Conservation (phyloP, 306 rosid species). For the Canavalia ensiformis region DNA sequence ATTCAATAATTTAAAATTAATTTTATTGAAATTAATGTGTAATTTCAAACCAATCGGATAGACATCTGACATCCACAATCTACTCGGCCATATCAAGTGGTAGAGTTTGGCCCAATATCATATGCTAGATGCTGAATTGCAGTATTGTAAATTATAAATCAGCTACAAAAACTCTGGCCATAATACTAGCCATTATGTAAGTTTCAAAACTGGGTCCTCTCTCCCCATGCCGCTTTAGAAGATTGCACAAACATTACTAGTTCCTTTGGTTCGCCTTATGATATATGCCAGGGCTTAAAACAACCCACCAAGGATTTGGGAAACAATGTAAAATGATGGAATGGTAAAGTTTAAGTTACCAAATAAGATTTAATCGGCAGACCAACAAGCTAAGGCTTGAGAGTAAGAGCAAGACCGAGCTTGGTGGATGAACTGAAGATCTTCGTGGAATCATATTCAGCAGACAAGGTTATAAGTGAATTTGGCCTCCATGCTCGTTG, state of each 20-base stretch:
- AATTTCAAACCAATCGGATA: not conserved
- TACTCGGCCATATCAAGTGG: conserved; percentile 37
- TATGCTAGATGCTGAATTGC: conserved; percentile 39
- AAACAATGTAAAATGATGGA: conserved; percentile 49
- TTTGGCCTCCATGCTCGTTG: conserved; percentile 95
- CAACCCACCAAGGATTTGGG: conserved; percentile 47
- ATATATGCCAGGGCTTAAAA: conserved; percentile 49
- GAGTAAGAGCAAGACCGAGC: conserved; percentile 84
- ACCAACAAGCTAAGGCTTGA: conserved; percentile 74
- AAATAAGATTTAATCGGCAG: conserved; percentile 28
- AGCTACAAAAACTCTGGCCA: conserved; percentile 38
- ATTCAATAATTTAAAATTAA: too few relatives aligned
- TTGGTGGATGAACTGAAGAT: conserved; percentile 67
- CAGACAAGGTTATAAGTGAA: conserved; percentile 79
- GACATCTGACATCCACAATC: conserved; percentile 20
- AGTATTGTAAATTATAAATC: conserved; percentile 39
- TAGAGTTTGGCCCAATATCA: conserved; percentile 39
- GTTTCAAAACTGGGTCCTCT: conserved; percentile 69
- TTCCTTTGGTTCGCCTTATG: conserved; percentile 54
- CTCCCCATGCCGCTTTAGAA: conserved; percentile 54
- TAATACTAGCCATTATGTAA: conserved; percentile 41
- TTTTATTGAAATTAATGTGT: too few relatives aligned
- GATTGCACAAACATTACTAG: conserved; percentile 51
- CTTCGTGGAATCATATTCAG: conserved; percentile 79
- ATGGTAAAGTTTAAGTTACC: conserved; percentile 29